These are phyloP conservation scores for Diatrype stigma DNA, from an alignment of 2,329 filamentous ascomycete species.

Conservation along the genomic window DNA sequence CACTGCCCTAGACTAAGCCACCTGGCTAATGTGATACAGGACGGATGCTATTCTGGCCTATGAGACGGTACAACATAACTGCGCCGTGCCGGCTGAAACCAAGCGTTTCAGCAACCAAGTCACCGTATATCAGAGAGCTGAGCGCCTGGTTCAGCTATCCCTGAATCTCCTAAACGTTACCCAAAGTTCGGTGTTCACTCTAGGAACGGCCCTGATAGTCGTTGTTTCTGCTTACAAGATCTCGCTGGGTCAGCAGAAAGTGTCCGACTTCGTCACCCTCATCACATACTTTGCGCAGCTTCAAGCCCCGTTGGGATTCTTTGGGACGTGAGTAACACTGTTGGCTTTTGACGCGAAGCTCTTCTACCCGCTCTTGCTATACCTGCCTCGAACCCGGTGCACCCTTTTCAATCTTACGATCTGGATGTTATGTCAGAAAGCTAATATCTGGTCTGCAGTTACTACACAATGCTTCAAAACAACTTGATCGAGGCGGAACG, in stretches of 20 bases:
- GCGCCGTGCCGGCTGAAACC: constrained; percentile 56
- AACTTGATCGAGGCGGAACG: constrained; percentile 43
- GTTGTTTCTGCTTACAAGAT: constrained; percentile 61
- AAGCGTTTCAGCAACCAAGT: constrained; percentile 54
- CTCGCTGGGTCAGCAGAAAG: constrained; percentile 46
- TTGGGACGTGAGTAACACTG: constrained; percentile 28
- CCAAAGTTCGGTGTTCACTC: constrained; percentile 60
- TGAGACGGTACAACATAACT: constrained; percentile 61
- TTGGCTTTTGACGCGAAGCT: not conserved
- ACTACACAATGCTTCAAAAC: constrained; percentile 43
- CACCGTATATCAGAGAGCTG: constrained; percentile 51
- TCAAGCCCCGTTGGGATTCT: constrained; percentile 56
- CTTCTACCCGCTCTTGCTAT: too few relatives aligned
- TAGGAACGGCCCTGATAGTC: constrained; percentile 56
- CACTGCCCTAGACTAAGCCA: not conserved
- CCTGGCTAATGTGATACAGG: constrained; percentile 9
- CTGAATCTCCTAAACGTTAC: constrained; percentile 57
- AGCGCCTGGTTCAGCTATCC: constrained; percentile 52
- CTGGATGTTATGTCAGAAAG: too few relatives aligned
- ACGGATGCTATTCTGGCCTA: constrained; percentile 46
- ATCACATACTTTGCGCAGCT: constrained; percentile 32
- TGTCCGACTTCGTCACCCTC: constrained; percentile 50
- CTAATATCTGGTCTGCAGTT: constrained; percentile 21
- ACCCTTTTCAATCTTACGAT: too few relatives aligned
- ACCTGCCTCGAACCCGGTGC: too few relatives aligned